Evolutionary conservation across 495 filamentous ascomycete genomes (phyloP).

Genomic region (Neurospora sp.): DNA sequence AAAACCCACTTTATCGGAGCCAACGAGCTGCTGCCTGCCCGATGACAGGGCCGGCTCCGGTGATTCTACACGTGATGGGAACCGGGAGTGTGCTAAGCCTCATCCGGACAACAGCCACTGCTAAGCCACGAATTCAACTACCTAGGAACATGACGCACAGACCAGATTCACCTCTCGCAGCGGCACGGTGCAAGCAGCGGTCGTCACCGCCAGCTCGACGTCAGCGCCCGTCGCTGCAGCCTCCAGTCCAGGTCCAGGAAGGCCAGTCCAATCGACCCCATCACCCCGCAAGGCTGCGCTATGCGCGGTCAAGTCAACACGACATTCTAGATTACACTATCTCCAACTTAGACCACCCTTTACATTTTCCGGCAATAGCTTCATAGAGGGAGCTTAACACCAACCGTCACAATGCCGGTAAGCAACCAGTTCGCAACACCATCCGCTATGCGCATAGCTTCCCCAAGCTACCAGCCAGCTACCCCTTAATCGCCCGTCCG

Average conservation of each 20-base stretch:
- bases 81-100: not conserved
- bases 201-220: not conserved
- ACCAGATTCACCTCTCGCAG: not conserved
- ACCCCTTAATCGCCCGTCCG: not conserved
- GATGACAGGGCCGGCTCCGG: not conserved
- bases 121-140: not conserved
- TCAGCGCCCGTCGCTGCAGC: not conserved
- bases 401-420: conserved; percentile 8
- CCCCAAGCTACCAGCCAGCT: not conserved
- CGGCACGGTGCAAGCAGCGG: not conserved
- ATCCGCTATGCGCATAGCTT: not conserved
- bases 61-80: not conserved
- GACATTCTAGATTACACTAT: not conserved
- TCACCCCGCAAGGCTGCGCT: conserved; percentile 24
- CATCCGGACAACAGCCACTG: not conserved
- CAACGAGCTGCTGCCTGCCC: not conserved
- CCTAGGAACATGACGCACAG: not conserved
- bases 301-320: not conserved
- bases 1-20: not conserved
- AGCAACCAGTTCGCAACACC: not conserved
- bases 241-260: not conserved
- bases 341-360: not conserved
- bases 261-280: not conserved
- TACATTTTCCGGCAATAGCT: not conserved
- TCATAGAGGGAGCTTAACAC: not conserved